Conservation (phyloP, 1,284 basidiomycete genomes). For the Ganoderma lucidum region DNA sequence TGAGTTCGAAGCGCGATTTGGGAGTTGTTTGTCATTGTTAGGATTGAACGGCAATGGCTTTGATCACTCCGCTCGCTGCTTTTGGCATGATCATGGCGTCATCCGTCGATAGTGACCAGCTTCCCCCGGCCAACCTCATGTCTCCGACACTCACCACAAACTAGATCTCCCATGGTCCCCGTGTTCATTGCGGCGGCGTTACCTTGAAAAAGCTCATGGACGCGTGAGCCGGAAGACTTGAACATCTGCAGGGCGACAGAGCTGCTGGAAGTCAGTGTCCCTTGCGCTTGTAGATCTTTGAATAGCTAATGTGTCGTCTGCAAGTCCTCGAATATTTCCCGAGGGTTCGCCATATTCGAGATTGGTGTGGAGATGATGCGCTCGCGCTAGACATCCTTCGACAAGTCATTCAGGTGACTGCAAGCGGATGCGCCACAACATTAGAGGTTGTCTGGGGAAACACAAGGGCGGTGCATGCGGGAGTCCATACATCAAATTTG, state of each 20-base stretch:
- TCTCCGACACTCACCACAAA: slow-evolving; percentile 62
- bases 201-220: slow-evolving; percentile 69
- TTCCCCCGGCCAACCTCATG: too few relatives aligned
- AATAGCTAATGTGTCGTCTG: slow-evolving; percentile 75
- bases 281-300: background rate
- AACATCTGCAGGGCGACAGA: slow-evolving; percentile 86
- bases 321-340: slow-evolving; percentile 90
- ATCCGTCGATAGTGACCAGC: background rate
- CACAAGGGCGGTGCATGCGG: slow-evolving; percentile 63
- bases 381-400: slow-evolving; percentile 89
- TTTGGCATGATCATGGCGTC: background rate
- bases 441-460: slow-evolving; percentile 94
- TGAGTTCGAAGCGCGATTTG: background rate
- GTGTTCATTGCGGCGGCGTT: slow-evolving; percentile 79
- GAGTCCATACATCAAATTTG: slow-evolving; percentile 91
- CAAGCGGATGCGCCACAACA: slow-evolving; percentile 87
- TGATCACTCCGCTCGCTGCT: slow-evolving; percentile 20
- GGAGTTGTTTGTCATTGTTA: slow-evolving; percentile 22
- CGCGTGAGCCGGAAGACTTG: too few relatives aligned
- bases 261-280: slow-evolving; percentile 85
- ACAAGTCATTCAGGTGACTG: slow-evolving; percentile 90
- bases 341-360: slow-evolving; percentile 96
- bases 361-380: slow-evolving; percentile 96
- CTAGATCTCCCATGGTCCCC: slow-evolving; percentile 68
- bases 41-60: slow-evolving; percentile 26